Base-by-base conservation (phyloP, 345 rosid genomes). In the Citrus glauca region DNA sequence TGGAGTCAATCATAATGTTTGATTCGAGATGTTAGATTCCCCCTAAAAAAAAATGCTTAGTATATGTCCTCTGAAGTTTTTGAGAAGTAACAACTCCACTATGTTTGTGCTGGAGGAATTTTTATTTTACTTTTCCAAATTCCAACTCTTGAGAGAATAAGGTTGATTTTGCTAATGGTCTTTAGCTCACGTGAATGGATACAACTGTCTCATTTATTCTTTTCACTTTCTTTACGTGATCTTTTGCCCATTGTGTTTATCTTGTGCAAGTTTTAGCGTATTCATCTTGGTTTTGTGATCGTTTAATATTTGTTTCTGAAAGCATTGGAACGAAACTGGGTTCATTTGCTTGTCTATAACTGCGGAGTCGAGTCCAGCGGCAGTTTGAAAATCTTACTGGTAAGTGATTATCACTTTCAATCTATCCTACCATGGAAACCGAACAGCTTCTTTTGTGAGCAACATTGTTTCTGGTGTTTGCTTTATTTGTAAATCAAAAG, bases 1-100 rank as follows among this genome's bases (percentile, higher is more conserved):
- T 59, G 13, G 78, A 73, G 60, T 50, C 22, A 56, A 56, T 56
- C 24, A 59, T 72, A 38, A 13, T 4, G 38, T 61, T 40, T 74
- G 65, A 25, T 80, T 60, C 40, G 20, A 24, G 70, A 56, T 66
- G 69, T 66, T 55, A 55, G 79, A 76, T 45, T 50, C 17, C 11
- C 32, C 56, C 50, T 45, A 11, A 3, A 45, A 53, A 13, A 45
- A 53, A 19, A 53, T 32, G 6, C 72, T 55, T 38, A 2, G 28
- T 24, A 57, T 38, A 2, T 33, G 59, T 69, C 37, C 22, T 9
- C 57, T 20, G 30, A 69, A 38, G 60, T 69, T 57, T 68, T 40
- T 57, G 30, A 59, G 20, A 37, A 67, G 25, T 55, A 76, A 56
- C 4, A 65, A 48, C 30, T 19, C 13, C 57, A 28, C 14, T 25